Evolutionary conservation across 1,284 basidiomycete genomes (phyloP), one percentile per base, ranked within the genome.

Genomic region (Ustilago crameri): DNA sequence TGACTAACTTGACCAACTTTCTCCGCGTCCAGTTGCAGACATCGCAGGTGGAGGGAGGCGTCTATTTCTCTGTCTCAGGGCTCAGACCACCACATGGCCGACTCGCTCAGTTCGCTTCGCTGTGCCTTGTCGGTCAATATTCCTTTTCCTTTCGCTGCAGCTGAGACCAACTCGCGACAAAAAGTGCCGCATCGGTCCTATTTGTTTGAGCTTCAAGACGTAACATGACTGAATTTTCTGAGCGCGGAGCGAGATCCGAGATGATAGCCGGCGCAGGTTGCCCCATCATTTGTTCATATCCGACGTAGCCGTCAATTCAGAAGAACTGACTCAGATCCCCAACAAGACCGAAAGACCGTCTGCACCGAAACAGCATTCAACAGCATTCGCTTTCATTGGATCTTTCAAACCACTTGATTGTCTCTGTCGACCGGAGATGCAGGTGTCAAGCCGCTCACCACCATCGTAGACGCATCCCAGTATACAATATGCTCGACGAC

Each of bases 401-500:
- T 27, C 23, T 3, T 44, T 24, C 17, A 24, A 15, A 7, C 8
- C n/a, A 22, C 40, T 42, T 23, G 40, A 42, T 14, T 18, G 22
- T n/a, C 40, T 22, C 40, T 5, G 37, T 17, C n/a, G n/a, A n/a
- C 37, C 17, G 37, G 18, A 38, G 8, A 38, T 38, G 38, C 38
- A 3, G 10, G 10, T 23, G 10, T 30, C 18, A 14, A 32, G 30
- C 50, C 38, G 14, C 32, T 22, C 17, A 34, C 27, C 41, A 15
- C 14, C 5, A n/a, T 12, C 32, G 7, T 26, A 24, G 9, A 38
- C 35, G n/a, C 35, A 9, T 24, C 38, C 20, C 5, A 38, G 1
- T 14, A 37, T 15, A 42, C 9, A 18, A 46, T 9, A 14, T 78
- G 76, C 66, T 80, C 50, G 72, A 72, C 35, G 69, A 73, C 24